Conservation (phyloP, 805 yeast genomes). For the Yamadazyma insecticola region DNA sequence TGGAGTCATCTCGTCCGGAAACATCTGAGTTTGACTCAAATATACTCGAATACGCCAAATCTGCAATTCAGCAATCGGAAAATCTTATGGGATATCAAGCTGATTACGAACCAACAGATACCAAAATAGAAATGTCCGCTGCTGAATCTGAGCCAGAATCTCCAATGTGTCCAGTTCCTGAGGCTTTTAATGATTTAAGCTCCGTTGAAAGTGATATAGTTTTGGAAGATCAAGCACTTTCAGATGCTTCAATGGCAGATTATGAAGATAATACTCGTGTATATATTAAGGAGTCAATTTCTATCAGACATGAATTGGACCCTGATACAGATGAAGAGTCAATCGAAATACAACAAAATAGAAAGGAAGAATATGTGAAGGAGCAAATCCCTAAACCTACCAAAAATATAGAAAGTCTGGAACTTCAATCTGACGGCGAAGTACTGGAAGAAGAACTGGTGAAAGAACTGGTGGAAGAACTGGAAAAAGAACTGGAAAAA, state of each 20-base stretch:
- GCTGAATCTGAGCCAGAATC: constrained; percentile 4
- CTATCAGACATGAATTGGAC: too few relatives aligned
- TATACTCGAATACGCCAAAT: background rate
- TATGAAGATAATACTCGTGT: constrained; percentile 8
- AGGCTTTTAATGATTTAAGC: constrained; percentile 5
- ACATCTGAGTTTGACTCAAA: background rate
- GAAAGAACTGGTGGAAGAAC: too few relatives aligned
- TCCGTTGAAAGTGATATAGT: constrained; percentile 1
- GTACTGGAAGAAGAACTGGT: too few relatives aligned
- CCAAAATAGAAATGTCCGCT: constrained; percentile 7
- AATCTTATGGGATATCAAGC: constrained; percentile 1
- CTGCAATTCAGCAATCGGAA: too few relatives aligned
- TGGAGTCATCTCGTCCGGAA: background rate
- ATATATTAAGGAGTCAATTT: too few relatives aligned
- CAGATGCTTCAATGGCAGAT: constrained; percentile 18
- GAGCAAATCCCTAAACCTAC: too few relatives aligned
- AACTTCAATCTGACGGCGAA: too few relatives aligned
- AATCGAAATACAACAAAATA: too few relatives aligned
- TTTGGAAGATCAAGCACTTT: constrained; percentile 5
- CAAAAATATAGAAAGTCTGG: too few relatives aligned
- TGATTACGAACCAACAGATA: background rate
- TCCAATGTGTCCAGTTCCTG: constrained; percentile 9
- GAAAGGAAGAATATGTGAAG: too few relatives aligned
- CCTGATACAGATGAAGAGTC: too few relatives aligned
- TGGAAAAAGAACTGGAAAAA: too few relatives aligned